Conservation (phyloP, 495 filamentous ascomycete species). For the Daldinia grandis region DNA sequence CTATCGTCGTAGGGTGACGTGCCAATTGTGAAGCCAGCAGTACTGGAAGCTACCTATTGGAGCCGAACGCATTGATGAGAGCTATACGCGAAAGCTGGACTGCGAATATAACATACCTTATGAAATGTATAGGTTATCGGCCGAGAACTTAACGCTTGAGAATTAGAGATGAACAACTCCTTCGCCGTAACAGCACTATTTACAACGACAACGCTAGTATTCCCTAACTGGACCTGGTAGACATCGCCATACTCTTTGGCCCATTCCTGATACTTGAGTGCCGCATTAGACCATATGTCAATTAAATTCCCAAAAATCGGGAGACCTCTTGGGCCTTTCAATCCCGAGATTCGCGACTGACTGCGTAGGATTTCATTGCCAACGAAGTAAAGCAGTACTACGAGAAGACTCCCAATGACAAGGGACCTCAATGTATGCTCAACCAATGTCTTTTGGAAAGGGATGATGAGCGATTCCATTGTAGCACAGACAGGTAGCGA, state of each 20-base stretch:
- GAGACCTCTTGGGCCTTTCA: conserved; percentile 64
- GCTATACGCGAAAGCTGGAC: too few species aligned
- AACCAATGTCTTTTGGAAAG: not conserved
- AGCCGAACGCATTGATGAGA: conserved; percentile 3
- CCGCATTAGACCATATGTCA: conserved; percentile 66
- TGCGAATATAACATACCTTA: conserved; percentile 51
- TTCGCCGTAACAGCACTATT: conserved; percentile 66
- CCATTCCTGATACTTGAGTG: conserved; percentile 68
- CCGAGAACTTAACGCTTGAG: conserved; percentile 63
- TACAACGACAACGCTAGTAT: conserved; percentile 67
- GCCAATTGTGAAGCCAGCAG: conserved; percentile 71
- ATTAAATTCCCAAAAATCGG: conserved; percentile 71
- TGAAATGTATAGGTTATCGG: conserved; percentile 74
- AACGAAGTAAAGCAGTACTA: conserved; percentile 52
- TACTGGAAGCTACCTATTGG: conserved; percentile 65
- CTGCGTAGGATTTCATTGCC: conserved; percentile 62
- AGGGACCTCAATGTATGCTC: conserved; percentile 11
- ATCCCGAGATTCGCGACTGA: conserved; percentile 58
- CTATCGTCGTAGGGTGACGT: conserved; percentile 70
- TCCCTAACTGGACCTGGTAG: conserved; percentile 72
- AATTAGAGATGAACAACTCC: conserved; percentile 65
- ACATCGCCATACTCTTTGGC: conserved; percentile 65
- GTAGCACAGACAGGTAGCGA: conserved; percentile 19
- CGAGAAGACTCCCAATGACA: conserved; percentile 17
- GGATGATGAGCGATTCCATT: conserved; percentile 32